phyloP scores from a whole-genome alignment of 2,329 filamentous ascomycete genomes.

The Xylaria multiplex region DNA sequence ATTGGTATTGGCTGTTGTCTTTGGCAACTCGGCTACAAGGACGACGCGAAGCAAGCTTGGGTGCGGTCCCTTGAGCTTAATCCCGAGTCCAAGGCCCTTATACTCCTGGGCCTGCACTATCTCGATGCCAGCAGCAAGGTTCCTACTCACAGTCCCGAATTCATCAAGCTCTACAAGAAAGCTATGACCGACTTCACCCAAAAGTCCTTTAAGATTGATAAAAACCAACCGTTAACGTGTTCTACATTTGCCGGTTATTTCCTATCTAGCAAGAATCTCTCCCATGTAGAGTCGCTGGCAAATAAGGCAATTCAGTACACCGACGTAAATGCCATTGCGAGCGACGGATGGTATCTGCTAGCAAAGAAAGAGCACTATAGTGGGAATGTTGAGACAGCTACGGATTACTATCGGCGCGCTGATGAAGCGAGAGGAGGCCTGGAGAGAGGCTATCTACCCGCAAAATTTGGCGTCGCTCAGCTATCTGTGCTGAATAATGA shows the following conservation, averaged over 20 bases:
- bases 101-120: conserved; percentile 89
- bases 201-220: conserved; percentile 92
- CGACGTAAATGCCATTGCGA: conserved; percentile 94
- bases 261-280: conserved; percentile 80
- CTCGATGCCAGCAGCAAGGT: conserved; percentile 87
- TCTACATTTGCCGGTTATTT: conserved; percentile 93
- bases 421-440: conserved; percentile 91
- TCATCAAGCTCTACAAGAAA: conserved; percentile 86
- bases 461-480: conserved; percentile 94
- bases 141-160: conserved; percentile 84
- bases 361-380: conserved; percentile 90
- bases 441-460: conserved; percentile 91
- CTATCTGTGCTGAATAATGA: conserved; percentile 86
- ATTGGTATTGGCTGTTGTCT: conserved; percentile 97
- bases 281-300: conserved; percentile 85
- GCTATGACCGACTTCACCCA: conserved; percentile 96
- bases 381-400: conserved; percentile 77
- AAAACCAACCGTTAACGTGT: conserved; percentile 88
- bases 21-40: conserved; percentile 95
- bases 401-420: conserved; percentile 87
- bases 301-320: conserved; percentile 95
- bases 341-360: conserved; percentile 96
- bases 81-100: conserved; percentile 88
- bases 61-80: conserved; percentile 83
- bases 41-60: conserved; percentile 91